Evolutionary conservation across 2,329 filamentous ascomycete genomes (phyloP).

Genomic region (Verticillium zaregamsianum): DNA sequence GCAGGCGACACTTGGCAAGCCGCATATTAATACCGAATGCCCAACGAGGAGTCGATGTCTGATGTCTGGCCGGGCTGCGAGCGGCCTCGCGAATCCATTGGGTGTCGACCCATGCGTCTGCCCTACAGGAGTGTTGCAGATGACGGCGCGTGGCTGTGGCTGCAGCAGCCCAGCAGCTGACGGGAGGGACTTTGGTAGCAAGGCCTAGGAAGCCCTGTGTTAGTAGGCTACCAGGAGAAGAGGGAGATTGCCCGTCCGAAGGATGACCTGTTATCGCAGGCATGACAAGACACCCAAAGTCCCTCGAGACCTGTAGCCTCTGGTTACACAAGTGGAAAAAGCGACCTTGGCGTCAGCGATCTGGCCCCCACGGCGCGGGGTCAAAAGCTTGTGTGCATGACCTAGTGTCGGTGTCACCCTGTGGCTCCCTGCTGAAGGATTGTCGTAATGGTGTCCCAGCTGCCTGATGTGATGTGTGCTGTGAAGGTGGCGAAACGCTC

Average conservation of each 20-base stretch:
- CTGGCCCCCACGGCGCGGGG: background rate
- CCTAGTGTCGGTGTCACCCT: background rate
- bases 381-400: background rate
- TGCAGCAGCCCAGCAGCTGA: background rate
- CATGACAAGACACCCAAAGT: background rate
- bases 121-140: background rate
- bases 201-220: background rate
- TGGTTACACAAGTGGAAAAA: background rate
- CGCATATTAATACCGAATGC: background rate
- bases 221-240: background rate
- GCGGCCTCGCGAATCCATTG: background rate
- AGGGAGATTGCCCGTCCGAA: background rate
- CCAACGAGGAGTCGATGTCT: background rate
- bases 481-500: background rate
- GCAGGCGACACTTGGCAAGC: background rate
- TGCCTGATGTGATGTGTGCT: background rate
- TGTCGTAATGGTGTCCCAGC: background rate
- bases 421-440: background rate
- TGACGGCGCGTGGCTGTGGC: background rate
- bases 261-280: background rate
- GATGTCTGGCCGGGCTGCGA: background rate
- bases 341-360: background rate
- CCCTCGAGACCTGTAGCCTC: background rate
- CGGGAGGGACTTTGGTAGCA: background rate
- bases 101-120: background rate